Evolutionary conservation across 768 basidiomycete genomes (phyloP).

Genomic region (Termitomyces sp.): DNA sequence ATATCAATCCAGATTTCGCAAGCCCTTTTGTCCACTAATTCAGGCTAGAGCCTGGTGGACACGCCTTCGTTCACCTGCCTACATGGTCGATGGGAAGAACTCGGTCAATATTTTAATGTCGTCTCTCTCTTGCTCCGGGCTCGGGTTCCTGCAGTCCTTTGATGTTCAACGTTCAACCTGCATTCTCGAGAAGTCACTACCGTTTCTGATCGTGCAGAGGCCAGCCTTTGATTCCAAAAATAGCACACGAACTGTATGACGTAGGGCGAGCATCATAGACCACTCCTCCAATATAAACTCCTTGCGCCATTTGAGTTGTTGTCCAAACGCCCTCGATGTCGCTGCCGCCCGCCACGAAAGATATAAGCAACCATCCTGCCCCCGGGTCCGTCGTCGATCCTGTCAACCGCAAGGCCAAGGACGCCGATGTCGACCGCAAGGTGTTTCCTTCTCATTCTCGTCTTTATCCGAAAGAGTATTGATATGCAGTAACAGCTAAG

Average conservation of each 20-base stretch:
- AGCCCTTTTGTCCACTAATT: too few relatives aligned
- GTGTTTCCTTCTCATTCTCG: slow-evolving; percentile 17
- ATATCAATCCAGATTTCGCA: too few relatives aligned
- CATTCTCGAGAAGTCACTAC: too few relatives aligned
- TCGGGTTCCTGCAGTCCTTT: neutral
- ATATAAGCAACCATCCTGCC: slow-evolving; percentile 54
- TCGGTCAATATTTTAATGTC: too few relatives aligned
- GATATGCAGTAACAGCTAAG: slow-evolving; percentile 41
- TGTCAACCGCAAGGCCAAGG: slow-evolving; percentile 51
- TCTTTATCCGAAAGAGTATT: neutral
- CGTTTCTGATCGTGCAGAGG: too few relatives aligned
- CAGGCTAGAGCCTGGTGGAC: too few relatives aligned
- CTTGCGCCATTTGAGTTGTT: neutral
- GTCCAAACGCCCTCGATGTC: slow-evolving; percentile 44
- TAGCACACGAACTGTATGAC: slow-evolving; percentile 4
- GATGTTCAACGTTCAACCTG: neutral
- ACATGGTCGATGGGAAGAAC: too few relatives aligned
- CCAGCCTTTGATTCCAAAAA: neutral
- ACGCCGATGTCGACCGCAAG: slow-evolving; percentile 81
- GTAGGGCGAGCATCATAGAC: slow-evolving; percentile 9
- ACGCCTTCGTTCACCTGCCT: too few relatives aligned
- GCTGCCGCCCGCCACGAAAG: slow-evolving; percentile 55
- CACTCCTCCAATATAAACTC: slow-evolving; percentile 3
- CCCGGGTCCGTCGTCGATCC: slow-evolving; percentile 63
- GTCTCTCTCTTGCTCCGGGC: too few relatives aligned